A percentile compares a stretch with the other conserved stretches of the same genome.
These are phyloP conservation scores for Macaranga tanarius DNA, from an alignment of 441 rosid genomes.

Conservation along the genomic window DNA sequence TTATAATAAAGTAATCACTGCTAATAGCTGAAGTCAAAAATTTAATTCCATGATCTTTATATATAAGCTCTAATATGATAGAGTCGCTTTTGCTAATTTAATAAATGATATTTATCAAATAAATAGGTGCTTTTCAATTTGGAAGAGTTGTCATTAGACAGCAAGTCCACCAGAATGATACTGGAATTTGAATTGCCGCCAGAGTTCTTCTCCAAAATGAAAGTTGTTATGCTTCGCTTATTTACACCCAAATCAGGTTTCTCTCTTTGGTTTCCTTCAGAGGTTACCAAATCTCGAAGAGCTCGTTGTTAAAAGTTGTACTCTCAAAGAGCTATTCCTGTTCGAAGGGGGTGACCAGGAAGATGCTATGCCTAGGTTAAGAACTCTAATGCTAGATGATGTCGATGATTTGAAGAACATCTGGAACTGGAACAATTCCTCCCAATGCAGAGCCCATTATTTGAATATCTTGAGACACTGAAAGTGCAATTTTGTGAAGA, in stretches of 20 bases:
- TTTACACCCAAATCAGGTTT: slow-evolving; percentile 11
- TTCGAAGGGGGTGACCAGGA: neutral
- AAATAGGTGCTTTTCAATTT: slow-evolving; percentile 21
- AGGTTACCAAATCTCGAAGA: neutral
- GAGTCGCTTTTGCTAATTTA: neutral
- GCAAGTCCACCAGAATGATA: slow-evolving; percentile 15
- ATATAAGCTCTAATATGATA: neutral
- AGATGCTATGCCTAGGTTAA: neutral
- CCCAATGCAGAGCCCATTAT: neutral
- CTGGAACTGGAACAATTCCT: no score
- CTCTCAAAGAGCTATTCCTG: slow-evolving; percentile 20
- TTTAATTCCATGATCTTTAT: no score
- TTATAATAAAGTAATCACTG: no score
- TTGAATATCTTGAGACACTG: slow-evolving; percentile 11
- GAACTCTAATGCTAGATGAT: no score
- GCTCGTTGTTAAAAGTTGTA: slow-evolving; percentile 15
- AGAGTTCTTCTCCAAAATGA: slow-evolving; percentile 9
- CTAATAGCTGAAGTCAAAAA: no score
- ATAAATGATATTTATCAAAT: no score
- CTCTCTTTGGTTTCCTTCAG: neutral
- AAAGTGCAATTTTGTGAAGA: neutral
- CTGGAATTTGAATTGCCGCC: neutral
- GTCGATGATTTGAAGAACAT: no score
- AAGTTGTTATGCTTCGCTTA: neutral
- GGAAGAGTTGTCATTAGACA: slow-evolving; percentile 23